Evolutionary conservation across 208 protist genomes (phyloP), one percentile per base, ranked within the genome.

Genomic region (Leishmania lainsoni): DNA sequence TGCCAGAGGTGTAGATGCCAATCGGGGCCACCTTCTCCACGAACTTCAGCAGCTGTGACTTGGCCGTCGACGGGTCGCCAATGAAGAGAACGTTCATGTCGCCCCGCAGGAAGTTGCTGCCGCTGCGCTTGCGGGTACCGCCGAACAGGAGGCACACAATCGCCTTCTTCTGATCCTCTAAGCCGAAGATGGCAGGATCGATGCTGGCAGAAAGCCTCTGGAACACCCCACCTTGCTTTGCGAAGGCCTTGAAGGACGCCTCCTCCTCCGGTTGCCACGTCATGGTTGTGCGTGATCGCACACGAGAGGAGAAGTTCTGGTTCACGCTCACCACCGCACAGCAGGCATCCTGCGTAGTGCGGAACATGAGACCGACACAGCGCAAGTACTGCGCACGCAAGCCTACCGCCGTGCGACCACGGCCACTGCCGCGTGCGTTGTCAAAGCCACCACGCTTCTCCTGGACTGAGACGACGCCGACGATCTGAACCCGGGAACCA

Each of bases 61-160:
- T 99, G 12, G 99, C 99, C 10, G 99, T 99, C 42, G 98, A 99
- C 0, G 99, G 99, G 86, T 99, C 99, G 69, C 99, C 99, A 48
- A 99, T 95, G 66, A 99, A 94, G 26, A 99, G 94, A 0, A 99
- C 98, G 94, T 99, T 99, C 89, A 99, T 99, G 86, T 99, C 99
- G 29, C 99, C 99, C 81, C 99, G 91, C 14, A 99, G 81, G 78
- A 94, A 96, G 88, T 99, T 99, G 87, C 94, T 98, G 88, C 99
- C 99, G 63, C 99, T 87, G 63, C 84, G 79, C 89, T 99, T 99
- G 5, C 97, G 88, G 5, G 97, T 98, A 5, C 99, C 99, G 63
- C 99, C 98, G 93, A 99, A 99, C 29, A 99, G 92, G 29, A 99
- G 93, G 85, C 98, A 88, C 98, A 91, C 85, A 94, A 99, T 89